Percentiles rank a stretch among this genome's conserved stretches.
These are phyloP conservation scores for Pochonia chlamydosporia DNA, from an alignment of 2,329 filamentous ascomycete genomes.

Conservation along the genomic window DNA sequence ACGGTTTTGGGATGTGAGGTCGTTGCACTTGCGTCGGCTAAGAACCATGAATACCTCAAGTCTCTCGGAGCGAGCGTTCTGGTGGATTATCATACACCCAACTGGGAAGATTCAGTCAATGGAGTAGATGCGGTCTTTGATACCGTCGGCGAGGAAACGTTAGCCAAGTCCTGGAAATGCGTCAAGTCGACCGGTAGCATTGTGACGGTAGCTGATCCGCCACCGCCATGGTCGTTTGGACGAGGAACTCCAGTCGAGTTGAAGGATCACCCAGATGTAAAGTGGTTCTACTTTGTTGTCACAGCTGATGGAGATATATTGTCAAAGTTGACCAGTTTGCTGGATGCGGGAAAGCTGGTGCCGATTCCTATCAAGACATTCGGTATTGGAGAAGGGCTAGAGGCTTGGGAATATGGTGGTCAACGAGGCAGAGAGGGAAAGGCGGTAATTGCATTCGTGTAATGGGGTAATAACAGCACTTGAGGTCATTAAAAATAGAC, in stretches of 20 bases:
- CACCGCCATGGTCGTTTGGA: conserved; percentile 25
- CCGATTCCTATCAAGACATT: conserved; percentile 17
- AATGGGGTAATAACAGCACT: no score
- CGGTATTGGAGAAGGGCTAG: conserved; percentile 14
- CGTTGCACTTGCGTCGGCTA: conserved; percentile 21
- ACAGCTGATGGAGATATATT: conserved; percentile 15
- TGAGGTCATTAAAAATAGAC: no score
- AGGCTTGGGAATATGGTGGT: conserved; percentile 20
- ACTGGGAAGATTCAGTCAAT: conserved; percentile 17
- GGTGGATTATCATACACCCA: conserved; percentile 17
- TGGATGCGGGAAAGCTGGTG: conserved; percentile 17
- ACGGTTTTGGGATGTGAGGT: conserved; percentile 16
- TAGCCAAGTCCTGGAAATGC: conserved; percentile 22
- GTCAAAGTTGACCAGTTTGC: conserved; percentile 11
- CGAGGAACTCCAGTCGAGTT: conserved; percentile 14
- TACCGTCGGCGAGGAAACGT: conserved; percentile 20
- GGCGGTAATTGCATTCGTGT: conserved; percentile 20
- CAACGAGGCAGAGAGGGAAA: conserved; percentile 18
- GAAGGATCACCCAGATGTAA: conserved; percentile 13
- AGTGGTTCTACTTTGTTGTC: conserved; percentile 24
- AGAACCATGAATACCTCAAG: conserved; percentile 11
- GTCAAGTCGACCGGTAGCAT: conserved; percentile 24
- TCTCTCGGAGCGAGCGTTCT: conserved; percentile 16
- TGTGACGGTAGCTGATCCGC: conserved; percentile 29
- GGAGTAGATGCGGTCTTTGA: conserved; percentile 26